phyloP scores from a whole-genome alignment of 345 rosid species.

The Xanthoceras sorbifolium region DNA sequence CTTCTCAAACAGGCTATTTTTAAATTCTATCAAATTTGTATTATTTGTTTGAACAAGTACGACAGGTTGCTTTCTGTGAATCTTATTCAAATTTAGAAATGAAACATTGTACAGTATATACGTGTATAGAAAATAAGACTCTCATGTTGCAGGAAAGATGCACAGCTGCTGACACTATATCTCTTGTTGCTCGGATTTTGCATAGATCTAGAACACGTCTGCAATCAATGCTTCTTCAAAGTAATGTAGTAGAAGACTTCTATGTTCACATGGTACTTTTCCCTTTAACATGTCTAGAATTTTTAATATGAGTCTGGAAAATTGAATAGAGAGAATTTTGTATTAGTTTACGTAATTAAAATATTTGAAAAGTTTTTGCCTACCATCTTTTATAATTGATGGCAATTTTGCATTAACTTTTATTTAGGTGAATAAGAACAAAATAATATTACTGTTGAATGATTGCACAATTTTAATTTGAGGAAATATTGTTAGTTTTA shows the following conservation, averaged over 20 bases:
- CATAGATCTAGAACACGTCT: constrained; percentile 89
- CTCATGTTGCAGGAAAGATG: constrained; percentile 89
- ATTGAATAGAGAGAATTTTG: constrained; percentile 2
- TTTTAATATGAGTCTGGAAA: neutral
- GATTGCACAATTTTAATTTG: neutral
- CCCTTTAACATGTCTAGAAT: constrained; percentile 9
- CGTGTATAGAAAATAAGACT: constrained; percentile 17
- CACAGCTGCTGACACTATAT: constrained; percentile 71
- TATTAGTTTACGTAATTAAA: neutral
- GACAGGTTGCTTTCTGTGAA: constrained; percentile 8
- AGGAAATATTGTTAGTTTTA: neutral
- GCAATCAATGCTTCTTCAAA: constrained; percentile 88
- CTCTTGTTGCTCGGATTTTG: constrained; percentile 84
- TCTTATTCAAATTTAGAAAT: constrained; percentile 12
- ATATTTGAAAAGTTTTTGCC: neutral
- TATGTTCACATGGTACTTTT: constrained; percentile 67
- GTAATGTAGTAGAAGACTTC: constrained; percentile 91
- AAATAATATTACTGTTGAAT: neutral
- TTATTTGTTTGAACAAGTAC: constrained; percentile 14
- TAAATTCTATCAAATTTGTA: neutral
- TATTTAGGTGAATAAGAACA: neutral
- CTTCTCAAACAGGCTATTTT: neutral
- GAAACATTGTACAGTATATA: neutral
- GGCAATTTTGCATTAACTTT: neutral
- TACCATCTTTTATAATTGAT: neutral